Evolutionary conservation across 805 yeast genomes (phyloP).

Genomic region (Saccharomyces mikatae): DNA sequence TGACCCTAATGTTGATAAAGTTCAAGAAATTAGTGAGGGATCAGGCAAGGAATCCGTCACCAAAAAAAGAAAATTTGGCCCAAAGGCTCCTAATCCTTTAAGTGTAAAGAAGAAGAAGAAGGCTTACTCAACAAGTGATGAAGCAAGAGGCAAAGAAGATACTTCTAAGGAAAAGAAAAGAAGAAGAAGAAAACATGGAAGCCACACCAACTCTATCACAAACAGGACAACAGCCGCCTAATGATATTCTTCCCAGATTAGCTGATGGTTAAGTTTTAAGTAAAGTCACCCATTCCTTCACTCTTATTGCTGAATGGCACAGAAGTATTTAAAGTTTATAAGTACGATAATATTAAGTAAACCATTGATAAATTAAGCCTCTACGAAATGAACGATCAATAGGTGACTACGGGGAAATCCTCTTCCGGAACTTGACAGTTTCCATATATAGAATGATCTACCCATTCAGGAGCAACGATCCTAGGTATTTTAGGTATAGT

Average conservation of each 20-base stretch:
- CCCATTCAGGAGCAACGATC: conserved; percentile 35
- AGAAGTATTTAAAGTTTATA: background rate
- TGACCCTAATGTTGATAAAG: conserved; percentile 36
- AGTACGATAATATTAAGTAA: background rate
- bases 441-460: conserved; percentile 29
- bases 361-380: background rate
- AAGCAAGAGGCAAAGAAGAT: conserved; percentile 1
- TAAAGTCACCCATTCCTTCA: background rate
- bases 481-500: conserved; percentile 20
- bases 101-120: conserved; percentile 72
- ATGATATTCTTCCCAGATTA: too few species aligned
- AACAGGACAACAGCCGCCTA: background rate
- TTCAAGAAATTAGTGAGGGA: conserved; percentile 8
- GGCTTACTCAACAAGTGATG: background rate
- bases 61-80: conserved; percentile 52
- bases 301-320: background rate
- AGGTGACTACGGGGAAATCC: conserved; percentile 13
- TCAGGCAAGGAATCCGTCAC: conserved; percentile 42
- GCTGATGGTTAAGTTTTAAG: background rate
- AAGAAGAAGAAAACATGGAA: conserved; percentile 19
- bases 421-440: conserved; percentile 28
- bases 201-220: background rate
- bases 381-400: background rate
- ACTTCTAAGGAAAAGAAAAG: conserved; percentile 11
- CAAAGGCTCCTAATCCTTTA: conserved; percentile 82